A percentile compares a stretch with the other conserved stretches of the same genome.
phyloP scores from a whole-genome alignment of 2,329 filamentous ascomycete genomes.

The Monilinia fructicola region DNA sequence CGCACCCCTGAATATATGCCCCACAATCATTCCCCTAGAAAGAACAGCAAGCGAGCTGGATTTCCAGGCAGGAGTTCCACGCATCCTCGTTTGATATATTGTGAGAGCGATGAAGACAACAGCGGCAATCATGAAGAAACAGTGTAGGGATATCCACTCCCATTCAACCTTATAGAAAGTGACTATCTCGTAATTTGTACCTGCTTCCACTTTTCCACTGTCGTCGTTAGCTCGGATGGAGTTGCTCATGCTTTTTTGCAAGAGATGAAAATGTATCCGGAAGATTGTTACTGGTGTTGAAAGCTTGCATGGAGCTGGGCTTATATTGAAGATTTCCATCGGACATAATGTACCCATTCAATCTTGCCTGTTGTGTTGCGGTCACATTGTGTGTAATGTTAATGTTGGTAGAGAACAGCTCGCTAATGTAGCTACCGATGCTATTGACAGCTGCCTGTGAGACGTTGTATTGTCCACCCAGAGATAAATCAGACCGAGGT shows the following conservation, averaged over 20 bases:
- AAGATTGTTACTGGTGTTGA: slow-evolving; percentile 10
- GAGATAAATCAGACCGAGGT: slow-evolving; percentile 8
- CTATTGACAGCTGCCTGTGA: slow-evolving; percentile 9
- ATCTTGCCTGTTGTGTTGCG: slow-evolving; percentile 11
- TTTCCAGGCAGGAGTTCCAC: slow-evolving; percentile 13
- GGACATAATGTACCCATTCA: slow-evolving; percentile 17
- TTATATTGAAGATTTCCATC: slow-evolving; percentile 6
- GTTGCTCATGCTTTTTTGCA: slow-evolving; percentile 17
- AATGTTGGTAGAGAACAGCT: background rate
- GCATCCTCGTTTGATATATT: slow-evolving; percentile 9
- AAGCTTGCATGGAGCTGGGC: slow-evolving; percentile 14
- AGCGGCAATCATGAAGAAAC: slow-evolving; percentile 7
- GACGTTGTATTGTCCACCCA: slow-evolving; percentile 5
- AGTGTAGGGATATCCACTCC: slow-evolving; percentile 13
- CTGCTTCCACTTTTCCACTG: background rate
- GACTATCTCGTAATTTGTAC: background rate
- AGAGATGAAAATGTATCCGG: slow-evolving; percentile 9
- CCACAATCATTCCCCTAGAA: slow-evolving; percentile 1
- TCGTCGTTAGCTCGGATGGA: slow-evolving; percentile 13
- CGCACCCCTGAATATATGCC: slow-evolving; percentile 1
- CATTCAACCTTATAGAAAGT: slow-evolving; percentile 7
- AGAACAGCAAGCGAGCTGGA: slow-evolving; percentile 15
- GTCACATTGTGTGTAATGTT: slow-evolving; percentile 12
- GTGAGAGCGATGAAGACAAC: background rate
- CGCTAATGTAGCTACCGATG: slow-evolving; percentile 3